Evolutionary conservation across 768 basidiomycete genomes (phyloP), one percentile per base, ranked within the genome.

Genomic region (Agrocybe chaxingu): DNA sequence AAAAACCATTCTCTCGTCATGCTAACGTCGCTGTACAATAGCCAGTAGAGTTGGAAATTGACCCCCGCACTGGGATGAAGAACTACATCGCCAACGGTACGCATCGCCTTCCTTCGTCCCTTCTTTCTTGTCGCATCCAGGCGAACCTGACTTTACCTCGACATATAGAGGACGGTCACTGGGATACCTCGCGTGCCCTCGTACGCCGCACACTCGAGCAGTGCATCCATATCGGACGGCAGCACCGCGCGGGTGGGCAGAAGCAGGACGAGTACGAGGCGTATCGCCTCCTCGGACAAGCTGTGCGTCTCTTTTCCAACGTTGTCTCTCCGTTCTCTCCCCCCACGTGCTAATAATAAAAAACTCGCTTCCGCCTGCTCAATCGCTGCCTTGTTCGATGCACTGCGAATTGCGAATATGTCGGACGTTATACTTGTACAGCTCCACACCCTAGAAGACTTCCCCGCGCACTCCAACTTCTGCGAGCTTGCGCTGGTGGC

Each of bases 11-110:
- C 44, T 42, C 40, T 16, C 38, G 46, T 38, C 40, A 48, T 42
- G 3, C 40, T 35, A 8, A 37, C 19, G 8, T 50, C 11, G 24
- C 3, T 38, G 30, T 40, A 53, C 24, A 24, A 24, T 24, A 89
- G 84, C 88, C 88, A 0, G 70, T 77, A 33, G 95, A 98, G 61
- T 74, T 96, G 0, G 87, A 94, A 58, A 76, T 98, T 6, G 95
- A 98, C 64, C 81, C 79, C 0, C 70, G 76, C 10, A 90, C 88
- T 0, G 95, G 93, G 2, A 95, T 98, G 93, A 95, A 95, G 74
- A 98, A 94, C 58, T 92, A 91, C 66, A 94, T 95, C 52, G 90
- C 90, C 0, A 95, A 94, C 65, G 82, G 83, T 80, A 51, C 8
- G 59, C 38, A 7, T 1, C 18, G 16, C 10, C 34, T 29, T 8